Percentiles rank a stretch among this genome's conserved stretches.
Conservation (phyloP, 1,139 yeast species). For the Hyphopichia khmerensis region DNA sequence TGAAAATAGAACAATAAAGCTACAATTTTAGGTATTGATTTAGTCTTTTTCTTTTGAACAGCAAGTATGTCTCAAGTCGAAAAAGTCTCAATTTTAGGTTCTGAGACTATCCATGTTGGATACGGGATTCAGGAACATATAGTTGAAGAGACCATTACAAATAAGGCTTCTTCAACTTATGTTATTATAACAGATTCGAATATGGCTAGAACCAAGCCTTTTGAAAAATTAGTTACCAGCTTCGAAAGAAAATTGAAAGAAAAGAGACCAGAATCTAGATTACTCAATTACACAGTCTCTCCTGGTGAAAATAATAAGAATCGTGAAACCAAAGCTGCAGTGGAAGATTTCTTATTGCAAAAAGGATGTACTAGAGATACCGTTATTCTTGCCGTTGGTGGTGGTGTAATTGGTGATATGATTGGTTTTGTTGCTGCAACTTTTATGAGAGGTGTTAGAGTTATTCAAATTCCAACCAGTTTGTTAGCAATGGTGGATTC, state of each 20-base stretch:
- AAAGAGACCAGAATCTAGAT: slow-evolving; percentile 52
- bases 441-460: slow-evolving; percentile 97
- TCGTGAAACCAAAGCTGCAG: slow-evolving; percentile 85
- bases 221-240: slow-evolving; percentile 31
- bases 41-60: neutral
- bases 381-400: slow-evolving; percentile 92
- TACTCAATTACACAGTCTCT: slow-evolving; percentile 71
- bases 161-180: slow-evolving; percentile 82
- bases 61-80: slow-evolving; percentile 32
- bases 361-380: slow-evolving; percentile 96
- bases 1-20: neutral
- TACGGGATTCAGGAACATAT: slow-evolving; percentile 77
- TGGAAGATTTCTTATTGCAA: slow-evolving; percentile 84
- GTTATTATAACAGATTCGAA: slow-evolving; percentile 87
- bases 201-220: slow-evolving; percentile 68
- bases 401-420: slow-evolving; percentile 99
- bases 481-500: slow-evolving; percentile 97
- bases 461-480: slow-evolving; percentile 92
- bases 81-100: slow-evolving; percentile 74
- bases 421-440: slow-evolving; percentile 98
- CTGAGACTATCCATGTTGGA: slow-evolving; percentile 88
- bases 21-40: neutral
- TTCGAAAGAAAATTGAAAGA: slow-evolving; percentile 31
- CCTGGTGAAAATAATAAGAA: slow-evolving; percentile 95
- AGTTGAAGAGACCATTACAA: slow-evolving; percentile 61